These are phyloP conservation scores for Adansonia gregorii DNA, from an alignment of 441 rosid species.

Conservation along the genomic window DNA sequence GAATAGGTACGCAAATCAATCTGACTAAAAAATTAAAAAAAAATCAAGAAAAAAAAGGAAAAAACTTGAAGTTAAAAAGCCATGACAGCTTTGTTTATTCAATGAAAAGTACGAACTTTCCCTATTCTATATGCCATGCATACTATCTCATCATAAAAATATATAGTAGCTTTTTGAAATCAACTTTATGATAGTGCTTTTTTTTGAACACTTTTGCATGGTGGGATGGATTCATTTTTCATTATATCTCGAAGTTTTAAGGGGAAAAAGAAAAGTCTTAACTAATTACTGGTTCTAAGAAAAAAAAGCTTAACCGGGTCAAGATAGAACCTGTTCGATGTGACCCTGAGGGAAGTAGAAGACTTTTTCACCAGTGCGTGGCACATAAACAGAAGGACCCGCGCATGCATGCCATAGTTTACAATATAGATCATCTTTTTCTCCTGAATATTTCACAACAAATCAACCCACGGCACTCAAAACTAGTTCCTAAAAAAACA, in stretches of 20 bases:
- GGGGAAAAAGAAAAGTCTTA: background rate
- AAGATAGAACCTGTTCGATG: conserved; percentile 54
- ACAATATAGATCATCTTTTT: conserved; percentile 25
- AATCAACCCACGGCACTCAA: background rate
- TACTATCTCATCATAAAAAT: too few species aligned
- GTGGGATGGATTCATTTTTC: background rate
- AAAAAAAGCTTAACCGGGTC: background rate
- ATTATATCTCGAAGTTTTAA: background rate
- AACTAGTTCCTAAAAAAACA: background rate
- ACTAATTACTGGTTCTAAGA: background rate
- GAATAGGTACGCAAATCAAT: too few species aligned
- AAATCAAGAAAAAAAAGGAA: too few species aligned
- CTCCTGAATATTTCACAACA: conserved; percentile 33
- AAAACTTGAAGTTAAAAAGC: too few species aligned
- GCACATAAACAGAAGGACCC: conserved; percentile 51
- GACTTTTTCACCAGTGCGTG: conserved; percentile 47
- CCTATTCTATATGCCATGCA: too few species aligned
- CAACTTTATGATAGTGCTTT: background rate
- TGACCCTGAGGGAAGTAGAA: conserved; percentile 68
- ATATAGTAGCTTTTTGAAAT: background rate
- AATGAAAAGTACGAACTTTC: too few species aligned
- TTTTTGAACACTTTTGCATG: too few species aligned
- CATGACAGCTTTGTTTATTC: too few species aligned
- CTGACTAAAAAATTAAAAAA: too few species aligned
- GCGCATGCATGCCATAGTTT: conserved; percentile 63